Conservation (phyloP, 192 early-diverging fungal species). For the Kickxella alabastrina region DNA sequence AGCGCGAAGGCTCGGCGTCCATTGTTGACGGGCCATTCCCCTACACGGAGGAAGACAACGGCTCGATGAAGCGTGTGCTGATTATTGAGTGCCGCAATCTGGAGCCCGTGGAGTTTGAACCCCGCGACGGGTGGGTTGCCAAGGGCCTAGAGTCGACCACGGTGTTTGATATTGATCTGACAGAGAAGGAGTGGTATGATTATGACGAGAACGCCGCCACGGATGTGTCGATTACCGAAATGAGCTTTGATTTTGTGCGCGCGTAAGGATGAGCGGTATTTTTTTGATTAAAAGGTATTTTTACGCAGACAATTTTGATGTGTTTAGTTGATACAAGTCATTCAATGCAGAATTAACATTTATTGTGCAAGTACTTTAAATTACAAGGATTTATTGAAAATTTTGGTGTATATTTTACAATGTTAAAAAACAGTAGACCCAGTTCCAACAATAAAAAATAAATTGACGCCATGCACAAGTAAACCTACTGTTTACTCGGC, state of each 20-base stretch:
- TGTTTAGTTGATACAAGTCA: too few relatives aligned
- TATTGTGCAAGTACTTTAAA: too few relatives aligned
- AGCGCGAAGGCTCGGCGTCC: constrained; percentile 65
- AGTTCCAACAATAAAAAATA: too few relatives aligned
- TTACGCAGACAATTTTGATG: too few relatives aligned
- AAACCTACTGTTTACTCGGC: too few relatives aligned
- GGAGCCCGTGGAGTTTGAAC: constrained; percentile 76
- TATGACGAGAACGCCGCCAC: constrained; percentile 71
- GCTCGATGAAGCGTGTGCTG: constrained; percentile 59
- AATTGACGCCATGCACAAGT: too few relatives aligned
- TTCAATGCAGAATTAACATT: too few relatives aligned
- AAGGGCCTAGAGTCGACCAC: constrained; percentile 67
- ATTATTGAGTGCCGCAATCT: constrained; percentile 79
- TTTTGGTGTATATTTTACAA: too few relatives aligned
- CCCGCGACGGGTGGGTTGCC: constrained; percentile 61
- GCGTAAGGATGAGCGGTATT: neutral
- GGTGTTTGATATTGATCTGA: constrained; percentile 75
- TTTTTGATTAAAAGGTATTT: too few relatives aligned
- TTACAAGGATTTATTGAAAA: too few relatives aligned
- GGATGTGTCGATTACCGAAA: constrained; percentile 38
- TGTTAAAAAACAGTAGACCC: too few relatives aligned
- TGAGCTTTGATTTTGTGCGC: constrained; percentile 20
- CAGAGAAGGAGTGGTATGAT: constrained; percentile 81
- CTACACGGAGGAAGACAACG: constrained; percentile 54
- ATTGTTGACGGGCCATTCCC: constrained; percentile 13